These are phyloP conservation scores for Passiflora organensis DNA, from an alignment of 345 rosid genomes.

Conservation along the genomic window DNA sequence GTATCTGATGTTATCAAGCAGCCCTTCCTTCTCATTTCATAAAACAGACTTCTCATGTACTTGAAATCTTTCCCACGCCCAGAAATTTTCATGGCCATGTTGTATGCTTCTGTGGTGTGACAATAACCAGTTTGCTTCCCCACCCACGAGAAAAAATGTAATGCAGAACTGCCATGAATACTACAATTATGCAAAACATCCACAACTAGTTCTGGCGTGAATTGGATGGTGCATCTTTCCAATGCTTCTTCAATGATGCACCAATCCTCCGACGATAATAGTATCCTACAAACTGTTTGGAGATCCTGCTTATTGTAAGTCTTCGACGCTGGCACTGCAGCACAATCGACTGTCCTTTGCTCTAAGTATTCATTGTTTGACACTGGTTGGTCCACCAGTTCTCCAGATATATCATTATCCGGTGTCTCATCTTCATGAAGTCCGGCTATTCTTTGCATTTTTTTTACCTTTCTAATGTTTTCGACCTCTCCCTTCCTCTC, in stretches of 20 bases:
- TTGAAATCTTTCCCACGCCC: constrained; percentile 79
- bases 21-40: constrained; percentile 71
- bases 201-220: constrained; percentile 64
- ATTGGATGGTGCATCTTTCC: constrained; percentile 40
- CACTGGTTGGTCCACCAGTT: no score
- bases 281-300: constrained; percentile 40
- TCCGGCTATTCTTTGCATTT: constrained; percentile 34
- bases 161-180: constrained; percentile 50
- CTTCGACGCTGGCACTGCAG: constrained; percentile 11
- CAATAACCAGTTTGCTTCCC: constrained; percentile 52
- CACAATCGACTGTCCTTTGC: constrained; percentile 8
- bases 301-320: constrained; percentile 34
- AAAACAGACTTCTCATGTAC: constrained; percentile 70
- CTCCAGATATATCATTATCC: constrained; percentile 10
- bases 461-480: constrained; percentile 44
- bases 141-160: constrained; percentile 72
- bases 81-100: constrained; percentile 75
- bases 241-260: constrained; percentile 41
- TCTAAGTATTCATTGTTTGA: constrained; percentile 2
- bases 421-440: constrained; percentile 14
- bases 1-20: constrained; percentile 56
- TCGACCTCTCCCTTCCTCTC: constrained; percentile 54
- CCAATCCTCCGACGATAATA: constrained; percentile 47
- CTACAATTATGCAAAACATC: constrained; percentile 41
- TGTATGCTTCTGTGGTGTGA: constrained; percentile 74